Evolutionary conservation across 495 filamentous ascomycete species (phyloP).

Genomic region (Podospora conica): DNA sequence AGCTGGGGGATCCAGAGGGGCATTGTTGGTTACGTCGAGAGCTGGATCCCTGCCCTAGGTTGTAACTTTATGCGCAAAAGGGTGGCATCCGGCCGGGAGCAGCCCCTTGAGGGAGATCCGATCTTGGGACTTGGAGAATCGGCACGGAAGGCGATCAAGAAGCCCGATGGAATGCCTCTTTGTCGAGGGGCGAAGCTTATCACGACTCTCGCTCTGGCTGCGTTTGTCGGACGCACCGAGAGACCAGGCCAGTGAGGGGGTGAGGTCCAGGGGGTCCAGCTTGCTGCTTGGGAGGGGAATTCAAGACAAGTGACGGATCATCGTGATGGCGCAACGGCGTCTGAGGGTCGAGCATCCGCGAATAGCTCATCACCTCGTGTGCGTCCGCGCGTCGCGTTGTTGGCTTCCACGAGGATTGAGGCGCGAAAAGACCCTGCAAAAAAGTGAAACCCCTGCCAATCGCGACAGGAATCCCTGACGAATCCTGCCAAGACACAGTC

Average conservation of each 20-base stretch:
- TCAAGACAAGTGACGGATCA: not conserved
- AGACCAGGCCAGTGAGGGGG: not conserved
- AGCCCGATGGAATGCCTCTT: conserved; percentile 22
- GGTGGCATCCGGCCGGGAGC: conserved; percentile 32
- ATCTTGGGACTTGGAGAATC: conserved; percentile 27
- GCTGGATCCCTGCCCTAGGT: conserved; percentile 22
- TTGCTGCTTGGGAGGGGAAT: not conserved
- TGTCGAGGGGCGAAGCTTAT: not conserved
- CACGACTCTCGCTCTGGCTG: not conserved
- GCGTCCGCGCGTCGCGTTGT: not conserved
- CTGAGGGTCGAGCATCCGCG: not conserved
- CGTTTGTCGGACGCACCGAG: not conserved
- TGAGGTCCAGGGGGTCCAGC: not conserved
- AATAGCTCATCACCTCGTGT: not conserved
- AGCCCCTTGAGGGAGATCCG: conserved; percentile 29
- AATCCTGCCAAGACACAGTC: conserved; percentile 20
- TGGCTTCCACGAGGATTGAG: conserved; percentile 16
- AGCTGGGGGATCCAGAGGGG: not conserved
- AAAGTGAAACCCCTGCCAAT: conserved; percentile 20
- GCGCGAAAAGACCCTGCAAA: conserved; percentile 14
- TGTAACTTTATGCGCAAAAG: conserved; percentile 27
- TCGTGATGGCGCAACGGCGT: not conserved
- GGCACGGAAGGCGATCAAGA: conserved; percentile 32
- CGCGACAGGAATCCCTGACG: conserved; percentile 16
- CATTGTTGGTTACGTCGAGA: conserved; percentile 4